phyloP scores from a whole-genome alignment of 148 eudicot genomes.

The Vaccinium corymbosum region DNA sequence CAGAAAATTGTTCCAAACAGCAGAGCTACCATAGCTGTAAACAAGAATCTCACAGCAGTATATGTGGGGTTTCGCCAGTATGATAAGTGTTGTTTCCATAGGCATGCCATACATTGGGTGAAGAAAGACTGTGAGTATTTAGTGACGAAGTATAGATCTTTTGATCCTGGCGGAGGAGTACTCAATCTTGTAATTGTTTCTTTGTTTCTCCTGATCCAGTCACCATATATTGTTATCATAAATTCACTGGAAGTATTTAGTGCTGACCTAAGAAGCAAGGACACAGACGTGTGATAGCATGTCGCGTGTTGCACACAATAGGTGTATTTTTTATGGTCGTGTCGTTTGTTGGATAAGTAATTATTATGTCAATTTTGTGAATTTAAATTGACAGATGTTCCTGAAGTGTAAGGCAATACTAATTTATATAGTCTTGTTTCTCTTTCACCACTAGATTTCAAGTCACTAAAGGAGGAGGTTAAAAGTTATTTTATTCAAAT shows the following conservation, averaged over 20 bases:
- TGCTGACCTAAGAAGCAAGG: background rate
- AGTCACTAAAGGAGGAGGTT: background rate
- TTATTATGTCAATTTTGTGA: background rate
- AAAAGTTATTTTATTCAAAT: background rate
- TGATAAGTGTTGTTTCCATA: conserved; percentile 76
- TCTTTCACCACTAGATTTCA: background rate
- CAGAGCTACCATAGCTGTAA: conserved; percentile 42
- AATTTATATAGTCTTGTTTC: background rate
- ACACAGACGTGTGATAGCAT: background rate
- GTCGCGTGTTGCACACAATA: background rate
- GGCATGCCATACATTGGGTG: conserved; percentile 56
- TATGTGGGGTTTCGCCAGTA: conserved; percentile 83
- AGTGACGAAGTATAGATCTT: conserved; percentile 51
- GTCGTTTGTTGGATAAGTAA: background rate
- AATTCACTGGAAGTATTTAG: background rate
- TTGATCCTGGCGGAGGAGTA: conserved; percentile 50
- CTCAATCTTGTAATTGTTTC: conserved; percentile 43
- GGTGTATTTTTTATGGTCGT: background rate
- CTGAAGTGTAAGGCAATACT: background rate
- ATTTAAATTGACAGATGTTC: background rate
- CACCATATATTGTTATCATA: background rate
- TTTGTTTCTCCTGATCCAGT: background rate
- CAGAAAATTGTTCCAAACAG: conserved; percentile 76
- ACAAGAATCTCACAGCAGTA: conserved; percentile 58
- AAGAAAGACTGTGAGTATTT: conserved; percentile 54